Percentiles rank a stretch among this genome's conserved stretches.
Evolutionary conservation across 768 basidiomycete genomes (phyloP).

Genomic region (Sporobolomyces roseus): DNA sequence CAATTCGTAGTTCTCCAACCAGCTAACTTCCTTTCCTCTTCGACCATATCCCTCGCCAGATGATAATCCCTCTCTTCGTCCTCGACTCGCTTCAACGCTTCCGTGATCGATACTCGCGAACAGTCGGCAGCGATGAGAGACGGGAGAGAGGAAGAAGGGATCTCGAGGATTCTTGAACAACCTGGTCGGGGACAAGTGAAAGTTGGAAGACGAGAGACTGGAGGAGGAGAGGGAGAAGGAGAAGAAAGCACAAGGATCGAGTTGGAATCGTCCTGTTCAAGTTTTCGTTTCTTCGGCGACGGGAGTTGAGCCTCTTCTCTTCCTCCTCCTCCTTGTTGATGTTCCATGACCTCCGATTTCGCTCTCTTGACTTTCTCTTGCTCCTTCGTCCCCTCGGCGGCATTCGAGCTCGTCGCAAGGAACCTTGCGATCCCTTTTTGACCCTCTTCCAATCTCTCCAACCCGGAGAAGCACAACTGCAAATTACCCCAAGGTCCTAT

Average conservation of each 20-base stretch:
- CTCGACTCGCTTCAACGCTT: conserved; percentile 43
- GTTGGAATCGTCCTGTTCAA: neutral
- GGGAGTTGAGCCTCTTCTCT: neutral
- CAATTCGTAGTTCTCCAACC: conserved; percentile 36
- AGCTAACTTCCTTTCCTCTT: conserved; percentile 45
- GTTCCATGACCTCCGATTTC: neutral
- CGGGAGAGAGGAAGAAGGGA: conserved; percentile 12
- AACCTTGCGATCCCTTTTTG: conserved; percentile 87
- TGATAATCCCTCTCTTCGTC: conserved; percentile 85
- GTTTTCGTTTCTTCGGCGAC: conserved; percentile 7
- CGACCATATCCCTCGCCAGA: conserved; percentile 72
- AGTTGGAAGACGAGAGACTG: conserved; percentile 47
- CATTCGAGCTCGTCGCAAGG: conserved; percentile 52
- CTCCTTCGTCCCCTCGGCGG: neutral
- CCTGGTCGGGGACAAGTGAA: conserved; percentile 54
- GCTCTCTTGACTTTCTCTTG: neutral
- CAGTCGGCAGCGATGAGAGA: conserved; percentile 12
- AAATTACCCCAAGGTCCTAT: conserved; percentile 68
- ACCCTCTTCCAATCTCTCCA: conserved; percentile 69
- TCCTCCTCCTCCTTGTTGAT: conserved; percentile 51
- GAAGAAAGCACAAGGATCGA: conserved; percentile 14
- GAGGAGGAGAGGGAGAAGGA: conserved; percentile 48
- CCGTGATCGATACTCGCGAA: conserved; percentile 15
- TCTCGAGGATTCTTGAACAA: conserved; percentile 41
- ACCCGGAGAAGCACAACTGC: conserved; percentile 68